Percentiles rank a stretch among this genome's conserved stretches.
phyloP scores from a whole-genome alignment of 2,329 filamentous ascomycete species.

The Scytalidium sp. region DNA sequence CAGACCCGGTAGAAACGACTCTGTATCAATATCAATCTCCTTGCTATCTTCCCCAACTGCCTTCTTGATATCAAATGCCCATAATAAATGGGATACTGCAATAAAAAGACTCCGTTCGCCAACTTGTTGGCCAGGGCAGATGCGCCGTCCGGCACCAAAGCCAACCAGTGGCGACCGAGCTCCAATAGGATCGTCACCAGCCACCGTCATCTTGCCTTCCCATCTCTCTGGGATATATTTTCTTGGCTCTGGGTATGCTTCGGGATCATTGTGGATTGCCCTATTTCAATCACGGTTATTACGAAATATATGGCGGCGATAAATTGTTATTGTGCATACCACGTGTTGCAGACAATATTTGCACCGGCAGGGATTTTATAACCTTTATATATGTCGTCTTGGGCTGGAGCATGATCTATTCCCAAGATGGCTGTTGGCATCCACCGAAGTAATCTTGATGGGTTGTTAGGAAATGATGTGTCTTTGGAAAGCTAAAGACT shows the following conservation, averaged over 20 bases:
- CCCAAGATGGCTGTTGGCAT: conserved; percentile 34
- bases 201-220: conserved; percentile 31
- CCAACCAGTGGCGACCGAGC: conserved; percentile 35
- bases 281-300: conserved; percentile 28
- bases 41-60: no score
- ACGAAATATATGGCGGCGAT: conserved; percentile 32
- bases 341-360: no score
- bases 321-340: conserved; percentile 29
- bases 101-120: conserved; percentile 27
- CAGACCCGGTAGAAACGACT: no score
- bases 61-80: conserved; percentile 29
- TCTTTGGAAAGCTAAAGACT: no score
- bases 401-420: conserved; percentile 32
- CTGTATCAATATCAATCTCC: no score
- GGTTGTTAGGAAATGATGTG: no score
- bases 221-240: conserved; percentile 60
- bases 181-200: neutral
- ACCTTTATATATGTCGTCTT: conserved; percentile 14
- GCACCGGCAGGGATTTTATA: conserved; percentile 48
- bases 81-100: conserved; percentile 27
- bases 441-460: conserved; percentile 41
- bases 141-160: conserved; percentile 29
- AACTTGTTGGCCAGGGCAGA: conserved; percentile 34
- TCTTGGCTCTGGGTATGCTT: conserved; percentile 62
- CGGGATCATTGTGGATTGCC: conserved; percentile 55